Evolutionary conservation across 169 alveolate genomes (phyloP), one percentile per base, ranked within the genome.

Genomic region (Neospora caninum): DNA sequence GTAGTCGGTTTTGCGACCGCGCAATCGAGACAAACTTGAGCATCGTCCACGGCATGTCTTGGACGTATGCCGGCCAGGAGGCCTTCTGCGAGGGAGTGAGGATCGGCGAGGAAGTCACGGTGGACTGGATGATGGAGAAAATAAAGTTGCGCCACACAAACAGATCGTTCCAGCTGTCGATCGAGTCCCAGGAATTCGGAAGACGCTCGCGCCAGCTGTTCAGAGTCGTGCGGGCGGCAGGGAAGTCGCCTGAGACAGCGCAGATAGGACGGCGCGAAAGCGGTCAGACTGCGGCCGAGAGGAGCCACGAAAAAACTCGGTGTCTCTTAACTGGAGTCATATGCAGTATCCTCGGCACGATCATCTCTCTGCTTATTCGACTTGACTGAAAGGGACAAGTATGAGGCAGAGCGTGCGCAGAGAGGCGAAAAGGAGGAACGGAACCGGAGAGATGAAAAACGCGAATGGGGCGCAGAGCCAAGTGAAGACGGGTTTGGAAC

Each of bases 1-100:
- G 95, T 39, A 95, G 54, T 31, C 95, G 88, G 73, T 95, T 94
- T 20, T 96, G 94, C 45, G 92, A 93, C 42, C 97, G 95, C 7
- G 97, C 96, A 42, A 95, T 92, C n/a, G 96, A 91, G 67, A 96
- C 97, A 41, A 95, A 94, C 36, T 93, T 95, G 49, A 95, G 86
- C 96, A 94, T 94, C 31, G 97, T 95, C 97, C 97, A 95, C 16
- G 97, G 97, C 95, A 95, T 91, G 54, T 95, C 97, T 42, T 95
- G 97, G 39, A 95, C 54, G 67, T 91, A 95, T n/a, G 96, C 91
- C 22, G 96, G 96, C 94, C 93, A 91, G 58, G 91, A 83, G 0
- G 91, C 49, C 69, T 94, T 95, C 42, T 92, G 95, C 36, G 92
- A 92, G 20, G 95, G 89, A 16, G 94, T 49, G 58, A 93, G 88